phyloP scores from a whole-genome alignment of 2,329 filamentous ascomycete species.

The Zymoseptoria pseudotritici region DNA sequence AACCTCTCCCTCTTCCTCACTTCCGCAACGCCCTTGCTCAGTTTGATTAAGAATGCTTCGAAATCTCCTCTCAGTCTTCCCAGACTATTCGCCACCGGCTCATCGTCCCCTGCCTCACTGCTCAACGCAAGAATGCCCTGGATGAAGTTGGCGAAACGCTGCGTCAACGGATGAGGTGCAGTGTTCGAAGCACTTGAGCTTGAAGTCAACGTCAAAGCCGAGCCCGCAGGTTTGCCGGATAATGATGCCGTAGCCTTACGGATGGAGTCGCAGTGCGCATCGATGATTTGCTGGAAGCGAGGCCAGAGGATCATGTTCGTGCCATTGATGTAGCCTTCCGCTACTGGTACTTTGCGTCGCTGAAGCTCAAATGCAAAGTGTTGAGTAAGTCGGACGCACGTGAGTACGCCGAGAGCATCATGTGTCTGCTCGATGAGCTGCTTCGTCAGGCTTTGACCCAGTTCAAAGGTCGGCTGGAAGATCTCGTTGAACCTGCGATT shows the following conservation, averaged over 20 bases:
- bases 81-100: conserved; percentile 79
- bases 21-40: conserved; percentile 69
- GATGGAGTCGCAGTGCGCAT: conserved; percentile 82
- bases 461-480: conserved; percentile 80
- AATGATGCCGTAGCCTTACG: conserved; percentile 48
- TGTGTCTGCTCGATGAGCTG: conserved; percentile 67
- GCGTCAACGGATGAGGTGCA: conserved; percentile 84
- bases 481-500: conserved; percentile 79
- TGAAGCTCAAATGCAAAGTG: conserved; percentile 92
- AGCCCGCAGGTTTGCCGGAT: conserved; percentile 42
- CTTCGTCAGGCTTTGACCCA: conserved; percentile 71
- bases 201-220: conserved; percentile 49
- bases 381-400: conserved; percentile 91
- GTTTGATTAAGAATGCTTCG: conserved; percentile 71
- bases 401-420: conserved; percentile 76
- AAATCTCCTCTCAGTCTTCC: conserved; percentile 70
- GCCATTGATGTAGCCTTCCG: conserved; percentile 87
- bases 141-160: conserved; percentile 89
- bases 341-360: conserved; percentile 77
- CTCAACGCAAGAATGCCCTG: conserved; percentile 78
- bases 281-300: conserved; percentile 88
- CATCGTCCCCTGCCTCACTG: conserved; percentile 86
- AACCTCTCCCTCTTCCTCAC: conserved; percentile 77
- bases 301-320: conserved; percentile 97
- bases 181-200: conserved; percentile 59